A percentile compares a stretch with the other conserved stretches of the same genome.
Conservation (phyloP, 805 yeast species). For the Isabelozyma rhagii region DNA sequence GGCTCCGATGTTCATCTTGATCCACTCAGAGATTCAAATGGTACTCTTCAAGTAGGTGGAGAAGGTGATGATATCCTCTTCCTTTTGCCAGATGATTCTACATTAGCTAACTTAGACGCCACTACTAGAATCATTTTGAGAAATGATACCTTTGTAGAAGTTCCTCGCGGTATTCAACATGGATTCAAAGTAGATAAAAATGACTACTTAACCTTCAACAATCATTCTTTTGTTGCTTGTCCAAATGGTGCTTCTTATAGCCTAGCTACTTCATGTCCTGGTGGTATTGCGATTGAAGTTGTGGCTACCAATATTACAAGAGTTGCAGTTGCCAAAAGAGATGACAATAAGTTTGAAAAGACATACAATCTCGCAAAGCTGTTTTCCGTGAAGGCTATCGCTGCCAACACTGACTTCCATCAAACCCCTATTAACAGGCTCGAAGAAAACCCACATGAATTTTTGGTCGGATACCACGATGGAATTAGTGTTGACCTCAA, state of each 20-base stretch:
- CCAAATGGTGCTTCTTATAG: neutral
- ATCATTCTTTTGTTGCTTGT: neutral
- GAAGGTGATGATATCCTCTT: neutral
- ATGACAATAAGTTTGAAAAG: neutral
- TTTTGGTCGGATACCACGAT: neutral
- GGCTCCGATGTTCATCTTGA: neutral
- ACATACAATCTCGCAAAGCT: neutral
- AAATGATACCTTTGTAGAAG: neutral
- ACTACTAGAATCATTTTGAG: constrained; percentile 4
- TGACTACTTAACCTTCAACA: neutral
- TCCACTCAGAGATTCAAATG: neutral
- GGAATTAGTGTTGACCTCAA: neutral
- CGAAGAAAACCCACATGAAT: neutral
- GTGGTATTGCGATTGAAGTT: neutral
- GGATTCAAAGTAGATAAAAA: neutral
- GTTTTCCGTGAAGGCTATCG: neutral
- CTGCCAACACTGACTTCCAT: neutral
- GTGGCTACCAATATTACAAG: neutral
- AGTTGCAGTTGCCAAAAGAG: neutral
- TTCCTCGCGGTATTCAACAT: neutral
- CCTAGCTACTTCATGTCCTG: neutral
- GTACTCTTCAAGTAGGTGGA: neutral
- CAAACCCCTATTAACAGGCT: neutral
- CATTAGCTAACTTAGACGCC: constrained; percentile 4
- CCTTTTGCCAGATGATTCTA: neutral